These are phyloP conservation scores for Dendrobium nobile DNA, from an alignment of 106 monocot genomes.

Conservation along the genomic window DNA sequence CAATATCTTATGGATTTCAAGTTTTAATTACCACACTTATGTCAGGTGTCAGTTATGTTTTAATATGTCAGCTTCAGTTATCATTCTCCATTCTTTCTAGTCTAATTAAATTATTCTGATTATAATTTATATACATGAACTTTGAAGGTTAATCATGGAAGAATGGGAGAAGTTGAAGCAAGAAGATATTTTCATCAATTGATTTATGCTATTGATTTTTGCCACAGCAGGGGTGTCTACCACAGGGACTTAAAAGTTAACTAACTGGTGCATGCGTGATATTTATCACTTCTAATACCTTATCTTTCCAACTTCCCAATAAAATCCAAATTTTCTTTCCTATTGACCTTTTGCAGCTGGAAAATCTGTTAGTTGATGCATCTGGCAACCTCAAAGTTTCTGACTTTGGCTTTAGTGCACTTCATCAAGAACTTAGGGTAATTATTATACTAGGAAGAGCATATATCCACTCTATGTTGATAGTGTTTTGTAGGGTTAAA, in stretches of 20 bases:
- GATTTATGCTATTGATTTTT: constrained; percentile 89
- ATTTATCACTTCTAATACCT: not conserved
- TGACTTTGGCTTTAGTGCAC: constrained; percentile 87
- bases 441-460: not conserved
- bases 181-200: constrained; percentile 79
- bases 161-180: constrained; percentile 77
- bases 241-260: constrained; percentile 79
- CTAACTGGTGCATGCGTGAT: not conserved
- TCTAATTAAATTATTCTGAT: not conserved
- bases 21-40: not conserved
- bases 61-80: not conserved
- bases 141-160: constrained; percentile 60
- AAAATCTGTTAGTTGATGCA: constrained; percentile 80
- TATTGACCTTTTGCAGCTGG: constrained; percentile 47
- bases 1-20: not conserved
- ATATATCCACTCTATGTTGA: not conserved
- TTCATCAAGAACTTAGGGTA: constrained; percentile 85
- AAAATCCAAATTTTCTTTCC: not conserved
- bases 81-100: not conserved
- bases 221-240: constrained; percentile 87
- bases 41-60: not conserved
- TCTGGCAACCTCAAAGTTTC: constrained; percentile 78
- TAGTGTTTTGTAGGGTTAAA: not conserved
- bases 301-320: too few relatives aligned
- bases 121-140: not conserved